Conservation (phyloP, 331 rosid species). For the Acacia pycnantha region DNA sequence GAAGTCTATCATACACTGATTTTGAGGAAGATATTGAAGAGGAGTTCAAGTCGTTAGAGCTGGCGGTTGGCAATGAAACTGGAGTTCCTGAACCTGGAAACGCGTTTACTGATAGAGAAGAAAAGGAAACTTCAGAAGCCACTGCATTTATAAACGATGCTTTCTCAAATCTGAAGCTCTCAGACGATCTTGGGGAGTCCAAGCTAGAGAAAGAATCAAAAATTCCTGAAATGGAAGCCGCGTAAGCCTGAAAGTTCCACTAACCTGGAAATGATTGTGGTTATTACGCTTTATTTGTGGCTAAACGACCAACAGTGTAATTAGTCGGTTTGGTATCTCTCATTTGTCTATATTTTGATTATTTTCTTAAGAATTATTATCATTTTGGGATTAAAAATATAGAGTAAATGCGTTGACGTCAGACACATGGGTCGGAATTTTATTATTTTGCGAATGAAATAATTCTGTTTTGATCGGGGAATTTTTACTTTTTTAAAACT, state of each 20-base stretch:
- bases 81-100: constrained; percentile 27
- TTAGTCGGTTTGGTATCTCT: not conserved
- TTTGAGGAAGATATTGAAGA: constrained; percentile 70
- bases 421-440: no score
- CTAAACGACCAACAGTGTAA: not conserved
- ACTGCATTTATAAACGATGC: constrained; percentile 45
- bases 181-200: constrained; percentile 31
- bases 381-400: not conserved
- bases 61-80: constrained; percentile 41
- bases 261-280: not conserved
- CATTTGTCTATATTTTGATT: not conserved
- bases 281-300: not conserved
- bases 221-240: constrained; percentile 42
- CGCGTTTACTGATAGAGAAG: constrained; percentile 22
- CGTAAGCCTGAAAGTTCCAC: constrained; percentile 23
- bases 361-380: not conserved
- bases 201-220: constrained; percentile 25
- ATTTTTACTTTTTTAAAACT: no score
- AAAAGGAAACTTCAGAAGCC: constrained; percentile 33
- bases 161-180: constrained; percentile 65
- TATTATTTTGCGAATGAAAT: no score
- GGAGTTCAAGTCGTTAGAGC: constrained; percentile 73
- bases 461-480: no score
- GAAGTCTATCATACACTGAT: constrained; percentile 41
- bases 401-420: no score